Base-by-base conservation (phyloP, 345 rosid genomes). In the Eucalyptus dawsonii region DNA sequence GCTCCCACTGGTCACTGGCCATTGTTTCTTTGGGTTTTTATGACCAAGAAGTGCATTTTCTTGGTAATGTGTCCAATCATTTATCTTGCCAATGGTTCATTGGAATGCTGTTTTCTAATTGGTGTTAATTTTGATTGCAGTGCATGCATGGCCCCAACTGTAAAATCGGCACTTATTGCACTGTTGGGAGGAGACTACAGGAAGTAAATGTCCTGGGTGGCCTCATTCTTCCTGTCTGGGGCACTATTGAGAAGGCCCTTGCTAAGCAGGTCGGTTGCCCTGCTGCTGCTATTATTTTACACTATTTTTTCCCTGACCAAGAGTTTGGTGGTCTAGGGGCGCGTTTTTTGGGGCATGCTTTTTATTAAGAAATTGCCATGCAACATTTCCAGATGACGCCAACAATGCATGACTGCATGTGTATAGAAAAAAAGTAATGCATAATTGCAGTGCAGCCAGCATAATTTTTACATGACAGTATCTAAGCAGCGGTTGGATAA, bases 121-220 rank as follows among this genome's bases (percentile, higher is more conserved):
- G 81, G 45, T 72, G 25, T 72, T 72, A 72, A 37, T 37, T 72
- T 53, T 83, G 86, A 86, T 60, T 92, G 93, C 96, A 97, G 99
- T 98, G 99, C 91, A 98, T 98, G 99, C 99, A 98, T 90, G 99
- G 99, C 47, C 98, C 97, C 81, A 98, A 97, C 87, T 97, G 99
- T 93, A 97, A 95, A 92, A 93, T 98, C 15, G 98, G 96, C 29
- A 95, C 92, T 89, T 97, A 92, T 91, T 98, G 99, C 93, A 97
- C 99, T 2, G 99, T 98, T 88, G 99, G 99, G n/a, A 90, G 98
- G 92, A 94, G 99, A 93, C 91, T 94, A 89, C 99, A 98, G 86
- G 99, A 97, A 95, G 98, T 98, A 42, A 95, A 95, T 88, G 96
- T 98, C 90, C 94, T 98, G 91, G 99, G 99, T 87, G 99, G 99